phyloP scores from a whole-genome alignment of 352 stramenopile species.

The Phytophthora kernoviae region DNA sequence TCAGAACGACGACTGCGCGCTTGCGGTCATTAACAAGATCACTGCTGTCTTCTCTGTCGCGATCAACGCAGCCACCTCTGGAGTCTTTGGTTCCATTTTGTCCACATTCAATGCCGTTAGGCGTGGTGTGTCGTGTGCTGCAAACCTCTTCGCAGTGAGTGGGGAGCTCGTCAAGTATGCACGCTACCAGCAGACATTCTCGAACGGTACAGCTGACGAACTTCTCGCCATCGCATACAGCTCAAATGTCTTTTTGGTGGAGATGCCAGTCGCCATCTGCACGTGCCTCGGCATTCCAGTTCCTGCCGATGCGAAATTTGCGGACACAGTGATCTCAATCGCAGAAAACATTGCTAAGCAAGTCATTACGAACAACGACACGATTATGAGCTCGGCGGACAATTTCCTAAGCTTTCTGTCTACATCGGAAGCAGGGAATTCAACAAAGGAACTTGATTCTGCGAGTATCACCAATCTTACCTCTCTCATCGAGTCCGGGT shows the following conservation, averaged over 20 bases:
- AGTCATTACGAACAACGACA: slow-evolving; percentile 4
- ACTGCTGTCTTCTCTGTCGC: neutral
- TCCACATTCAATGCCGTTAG: neutral
- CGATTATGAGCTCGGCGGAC: slow-evolving; percentile 6
- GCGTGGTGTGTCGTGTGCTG: neutral
- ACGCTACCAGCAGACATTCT: neutral
- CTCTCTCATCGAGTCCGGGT: slow-evolving; percentile 15
- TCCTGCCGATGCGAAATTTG: neutral
- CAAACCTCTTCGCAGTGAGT: neutral
- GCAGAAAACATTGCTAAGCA: neutral
- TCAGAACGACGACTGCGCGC: neutral
- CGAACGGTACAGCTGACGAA: neutral
- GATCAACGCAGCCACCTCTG: neutral
- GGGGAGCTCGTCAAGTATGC: neutral
- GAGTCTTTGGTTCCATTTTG: neutral
- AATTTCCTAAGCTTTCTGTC: slow-evolving; percentile 8
- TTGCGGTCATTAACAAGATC: neutral
- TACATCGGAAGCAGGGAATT: slow-evolving; percentile 3
- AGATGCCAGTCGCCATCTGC: neutral
- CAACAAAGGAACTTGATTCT: slow-evolving; percentile 3
- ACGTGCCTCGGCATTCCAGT: neutral
- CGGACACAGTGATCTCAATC: neutral
- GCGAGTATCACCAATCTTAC: slow-evolving; percentile 3
- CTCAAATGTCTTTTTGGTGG: neutral
- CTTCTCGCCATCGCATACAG: neutral